Evolutionary conservation across 352 stramenopile species (phyloP), one percentile per base, ranked within the genome.

Genomic region (Halophytophthora batemanensis): DNA sequence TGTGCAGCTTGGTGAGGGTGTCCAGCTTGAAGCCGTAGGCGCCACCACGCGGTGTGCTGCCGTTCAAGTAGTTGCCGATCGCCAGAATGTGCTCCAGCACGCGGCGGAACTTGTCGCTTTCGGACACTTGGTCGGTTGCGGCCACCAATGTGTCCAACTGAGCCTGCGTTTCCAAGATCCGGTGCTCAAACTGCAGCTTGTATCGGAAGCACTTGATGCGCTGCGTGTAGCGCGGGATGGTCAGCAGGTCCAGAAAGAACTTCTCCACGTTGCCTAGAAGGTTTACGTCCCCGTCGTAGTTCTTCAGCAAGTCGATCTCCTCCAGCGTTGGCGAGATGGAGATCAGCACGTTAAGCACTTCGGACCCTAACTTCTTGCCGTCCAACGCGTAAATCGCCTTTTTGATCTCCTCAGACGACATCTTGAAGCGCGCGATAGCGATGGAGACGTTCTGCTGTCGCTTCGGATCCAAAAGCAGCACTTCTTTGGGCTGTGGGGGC

Each of bases 361-460:
- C 87, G 1, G 79, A 90, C 0, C 75, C 85, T 36, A 96, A 45
- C 17, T 78, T 75, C 13, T 63, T 61, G n/a, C 70, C 68, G 56
- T 96, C 82, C 10, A 96, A 66, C 11, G 72, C 64, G 22, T 94
- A 89, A 21, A 96, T 90, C 17, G 86, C 86, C 10, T 79, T 74
- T 46, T 93, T 90, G 44, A 96, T 90, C 50, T 96, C 83, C 1
- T 74, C 57, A 0, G 83, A 81, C 49, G 85, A 95, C 80, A 99
- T 97, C 29, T 96, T 89, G 42, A 98, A 90, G 29, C 95, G 87
- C 22, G 93, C 94, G 45, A 99, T 93, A 15, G 96, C 95, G 36
- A 99, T 99, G n/a, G 92, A 96, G 1, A 98, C 94, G 75, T 98
- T 98, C 68, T 99, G 97, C 34, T 97, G 91, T 21, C 93, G 84